phyloP scores from a whole-genome alignment of 2,329 filamentous ascomycete genomes.

The Didymellaceae sp. region DNA sequence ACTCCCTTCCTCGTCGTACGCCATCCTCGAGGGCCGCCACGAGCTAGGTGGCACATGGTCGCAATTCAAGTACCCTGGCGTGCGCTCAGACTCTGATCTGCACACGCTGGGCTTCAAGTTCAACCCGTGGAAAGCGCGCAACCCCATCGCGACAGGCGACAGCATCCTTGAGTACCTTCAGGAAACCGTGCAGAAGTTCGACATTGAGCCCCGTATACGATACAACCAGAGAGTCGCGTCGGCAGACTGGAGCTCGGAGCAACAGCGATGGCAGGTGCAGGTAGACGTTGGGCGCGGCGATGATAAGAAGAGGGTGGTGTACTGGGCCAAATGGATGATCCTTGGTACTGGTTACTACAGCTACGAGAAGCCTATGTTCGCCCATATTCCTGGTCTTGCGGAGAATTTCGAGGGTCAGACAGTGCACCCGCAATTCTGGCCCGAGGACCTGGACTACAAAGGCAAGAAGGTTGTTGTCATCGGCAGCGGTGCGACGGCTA shows the following conservation, averaged over 20 bases:
- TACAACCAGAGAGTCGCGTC: conserved; percentile 52
- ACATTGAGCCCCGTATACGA: conserved; percentile 55
- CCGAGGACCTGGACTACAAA: conserved; percentile 68
- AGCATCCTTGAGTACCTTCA: conserved; percentile 54
- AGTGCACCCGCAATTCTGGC: conserved; percentile 80
- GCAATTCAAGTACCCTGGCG: conserved; percentile 77
- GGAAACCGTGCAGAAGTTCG: conserved; percentile 52
- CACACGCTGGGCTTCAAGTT: conserved; percentile 68
- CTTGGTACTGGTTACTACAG: conserved; percentile 76
- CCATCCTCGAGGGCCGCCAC: conserved; percentile 71
- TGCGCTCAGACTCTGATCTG: conserved; percentile 60
- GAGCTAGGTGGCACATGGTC: conserved; percentile 80
- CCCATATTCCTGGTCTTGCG: conserved; percentile 68
- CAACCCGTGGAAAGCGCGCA: conserved; percentile 67
- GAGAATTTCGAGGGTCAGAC: conserved; percentile 68
- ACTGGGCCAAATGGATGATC: conserved; percentile 59
- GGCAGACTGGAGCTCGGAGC: conserved; percentile 54
- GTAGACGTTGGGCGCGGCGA: conserved; percentile 28
- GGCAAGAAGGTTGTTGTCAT: conserved; percentile 74
- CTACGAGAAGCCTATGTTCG: conserved; percentile 67
- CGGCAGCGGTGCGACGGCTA: conserved; percentile 78
- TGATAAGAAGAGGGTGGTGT: conserved; percentile 44
- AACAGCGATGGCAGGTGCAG: conserved; percentile 56
- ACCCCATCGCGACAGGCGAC: conserved; percentile 54
- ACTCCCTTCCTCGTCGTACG: conserved; percentile 64